Conservation (phyloP, 768 basidiomycete species). For the Xerocomellus chrysenteron region DNA sequence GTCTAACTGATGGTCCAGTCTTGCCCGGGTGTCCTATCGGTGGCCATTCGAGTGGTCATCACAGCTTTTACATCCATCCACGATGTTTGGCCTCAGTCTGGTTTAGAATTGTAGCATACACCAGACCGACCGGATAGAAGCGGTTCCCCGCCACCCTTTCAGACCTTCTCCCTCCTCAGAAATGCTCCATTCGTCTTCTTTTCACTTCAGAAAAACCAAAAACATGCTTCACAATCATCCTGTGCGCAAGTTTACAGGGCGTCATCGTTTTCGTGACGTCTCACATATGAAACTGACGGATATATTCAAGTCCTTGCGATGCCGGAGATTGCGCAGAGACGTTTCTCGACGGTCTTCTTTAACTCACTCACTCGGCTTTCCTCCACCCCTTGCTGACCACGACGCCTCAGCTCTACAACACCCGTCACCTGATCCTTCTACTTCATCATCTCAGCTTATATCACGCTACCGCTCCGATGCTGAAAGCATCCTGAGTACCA, state of each 20-base stretch:
- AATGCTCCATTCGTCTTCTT: conserved; percentile 10
- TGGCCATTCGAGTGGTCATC: too few species aligned
- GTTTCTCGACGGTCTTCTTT: conserved; percentile 4
- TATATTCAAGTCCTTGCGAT: conserved; percentile 24
- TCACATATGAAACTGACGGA: conserved; percentile 18
- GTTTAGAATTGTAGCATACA: conserved; percentile 7
- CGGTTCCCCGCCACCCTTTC: neutral
- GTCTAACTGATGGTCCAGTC: too few species aligned
- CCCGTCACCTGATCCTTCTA: neutral
- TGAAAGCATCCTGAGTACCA: conserved; percentile 5
- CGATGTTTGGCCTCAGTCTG: conserved; percentile 10
- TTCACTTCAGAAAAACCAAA: conserved; percentile 16
- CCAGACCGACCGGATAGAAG: neutral
- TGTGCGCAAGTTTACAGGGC: conserved; percentile 7
- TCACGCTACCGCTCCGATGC: conserved; percentile 2
- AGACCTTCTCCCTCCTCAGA: neutral
- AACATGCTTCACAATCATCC: conserved; percentile 3
- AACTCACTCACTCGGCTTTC: conserved; percentile 1
- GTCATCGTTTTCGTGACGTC: conserved; percentile 17
- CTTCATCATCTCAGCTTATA: neutral
- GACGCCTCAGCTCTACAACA: conserved; percentile 5
- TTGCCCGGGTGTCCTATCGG: too few species aligned
- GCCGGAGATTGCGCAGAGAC: conserved; percentile 5
- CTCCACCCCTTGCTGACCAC: conserved; percentile 3
- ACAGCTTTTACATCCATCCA: too few species aligned